phyloP scores from a whole-genome alignment of 805 yeast genomes.

The Wickerhamiella dianesei region DNA sequence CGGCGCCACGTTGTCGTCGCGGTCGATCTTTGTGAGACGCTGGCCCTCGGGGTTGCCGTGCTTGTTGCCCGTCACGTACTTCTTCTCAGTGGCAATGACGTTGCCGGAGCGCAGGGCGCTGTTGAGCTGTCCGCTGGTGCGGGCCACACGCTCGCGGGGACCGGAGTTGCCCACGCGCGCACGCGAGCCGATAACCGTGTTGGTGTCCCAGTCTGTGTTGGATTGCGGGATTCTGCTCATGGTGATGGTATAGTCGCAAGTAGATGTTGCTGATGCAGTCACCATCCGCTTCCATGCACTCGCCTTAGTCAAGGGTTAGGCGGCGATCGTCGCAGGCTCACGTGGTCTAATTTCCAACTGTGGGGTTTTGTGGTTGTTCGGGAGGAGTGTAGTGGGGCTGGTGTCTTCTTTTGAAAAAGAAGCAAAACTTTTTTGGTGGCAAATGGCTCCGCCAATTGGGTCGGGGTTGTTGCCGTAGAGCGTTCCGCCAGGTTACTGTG shows the following conservation, averaged over 20 bases:
- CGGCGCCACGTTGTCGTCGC: conserved; percentile 84
- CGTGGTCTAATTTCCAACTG: no score
- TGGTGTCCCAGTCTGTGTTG: conserved; percentile 72
- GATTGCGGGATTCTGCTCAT: conserved; percentile 19
- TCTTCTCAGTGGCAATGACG: conserved; percentile 85
- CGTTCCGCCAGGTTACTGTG: no score
- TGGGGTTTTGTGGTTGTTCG: no score
- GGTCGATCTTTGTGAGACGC: conserved; percentile 82
- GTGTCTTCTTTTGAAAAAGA: no score
- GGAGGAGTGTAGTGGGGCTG: no score
- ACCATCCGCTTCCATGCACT: background rate
- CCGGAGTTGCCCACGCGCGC: conserved; percentile 76
- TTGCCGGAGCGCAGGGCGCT: conserved; percentile 90
- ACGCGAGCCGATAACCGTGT: conserved; percentile 76
- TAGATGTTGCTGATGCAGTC: background rate
- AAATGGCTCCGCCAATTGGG: no score
- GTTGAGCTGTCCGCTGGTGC: conserved; percentile 62
- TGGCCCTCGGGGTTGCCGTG: conserved; percentile 74
- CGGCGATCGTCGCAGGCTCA: background rate
- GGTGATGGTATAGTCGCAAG: background rate
- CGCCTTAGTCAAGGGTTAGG: no score
- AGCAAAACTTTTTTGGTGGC: no score
- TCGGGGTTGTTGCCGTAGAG: no score
- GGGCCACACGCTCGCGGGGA: conserved; percentile 75
- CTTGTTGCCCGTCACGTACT: conserved; percentile 60